Conservation (phyloP, 257 asterid species). For the Capsicum chinense region DNA sequence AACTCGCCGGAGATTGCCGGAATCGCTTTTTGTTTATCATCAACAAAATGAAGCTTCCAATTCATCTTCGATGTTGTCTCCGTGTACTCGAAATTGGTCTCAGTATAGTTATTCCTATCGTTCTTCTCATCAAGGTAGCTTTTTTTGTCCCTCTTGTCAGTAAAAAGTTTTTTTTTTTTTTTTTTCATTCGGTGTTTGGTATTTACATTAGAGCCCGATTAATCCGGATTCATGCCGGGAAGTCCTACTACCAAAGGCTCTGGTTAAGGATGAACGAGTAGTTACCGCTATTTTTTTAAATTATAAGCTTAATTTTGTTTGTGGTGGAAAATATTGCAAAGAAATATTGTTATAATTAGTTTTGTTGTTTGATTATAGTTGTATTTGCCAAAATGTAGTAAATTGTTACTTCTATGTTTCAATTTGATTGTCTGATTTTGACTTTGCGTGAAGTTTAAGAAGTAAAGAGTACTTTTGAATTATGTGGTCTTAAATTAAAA, state of each 20-base stretch:
- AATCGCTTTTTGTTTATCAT: slow-evolving; percentile 58
- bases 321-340: background rate
- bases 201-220: no score
- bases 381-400: background rate
- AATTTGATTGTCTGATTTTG: no score
- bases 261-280: no score
- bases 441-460: no score
- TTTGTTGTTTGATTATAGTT: background rate
- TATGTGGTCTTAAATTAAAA: no score
- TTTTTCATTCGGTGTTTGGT: no score
- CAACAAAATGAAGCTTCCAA: slow-evolving; percentile 36
- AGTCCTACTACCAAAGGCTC: no score
- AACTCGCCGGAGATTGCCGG: slow-evolving; percentile 73
- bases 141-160: background rate
- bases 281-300: no score
- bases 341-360: background rate
- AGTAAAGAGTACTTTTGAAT: no score
- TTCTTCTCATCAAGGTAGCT: background rate
- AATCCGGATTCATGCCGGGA: no score
- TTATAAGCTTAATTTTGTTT: no score
- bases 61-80: slow-evolving; percentile 39
- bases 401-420: background rate
- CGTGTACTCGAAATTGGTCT: slow-evolving; percentile 46
- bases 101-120: background rate
- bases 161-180: no score